Conservation (phyloP, 2,329 filamentous ascomycete species). For the Aureobasidium namibiae region DNA sequence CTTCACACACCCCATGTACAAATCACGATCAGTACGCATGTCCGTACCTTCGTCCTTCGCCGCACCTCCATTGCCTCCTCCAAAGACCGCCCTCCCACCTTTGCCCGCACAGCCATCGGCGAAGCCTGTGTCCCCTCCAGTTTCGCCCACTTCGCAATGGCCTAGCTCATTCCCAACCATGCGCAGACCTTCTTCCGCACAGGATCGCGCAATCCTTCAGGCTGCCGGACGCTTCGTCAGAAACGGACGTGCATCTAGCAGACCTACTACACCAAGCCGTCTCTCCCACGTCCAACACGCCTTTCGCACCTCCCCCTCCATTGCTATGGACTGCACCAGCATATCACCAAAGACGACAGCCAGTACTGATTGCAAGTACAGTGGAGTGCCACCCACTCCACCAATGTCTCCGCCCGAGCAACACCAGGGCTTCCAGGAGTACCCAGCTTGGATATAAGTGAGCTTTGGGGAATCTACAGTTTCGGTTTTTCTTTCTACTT, state of each 20-base stretch:
- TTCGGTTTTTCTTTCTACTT: not conserved
- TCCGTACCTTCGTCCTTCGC: constrained; percentile 9
- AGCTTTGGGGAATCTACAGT: not conserved
- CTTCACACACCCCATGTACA: not conserved
- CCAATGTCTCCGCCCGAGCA: constrained; percentile 12
- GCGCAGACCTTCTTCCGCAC: constrained; percentile 19
- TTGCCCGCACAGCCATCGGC: not conserved
- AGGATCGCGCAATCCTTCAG: constrained; percentile 20
- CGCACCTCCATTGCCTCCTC: constrained; percentile 13
- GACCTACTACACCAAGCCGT: constrained; percentile 11
- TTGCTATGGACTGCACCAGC: not conserved
- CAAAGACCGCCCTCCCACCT: constrained; percentile 6
- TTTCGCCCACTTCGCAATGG: constrained; percentile 22
- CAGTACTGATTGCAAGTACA: not conserved
- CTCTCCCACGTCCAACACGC: constrained; percentile 12
- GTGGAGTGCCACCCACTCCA: not conserved
- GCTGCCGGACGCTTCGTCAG: constrained; percentile 21
- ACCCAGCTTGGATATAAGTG: constrained; percentile 13
- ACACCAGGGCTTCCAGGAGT: constrained; percentile 3
- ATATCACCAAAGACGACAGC: constrained; percentile 14
- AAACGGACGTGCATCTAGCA: constrained; percentile 10
- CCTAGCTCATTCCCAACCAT: constrained; percentile 17
- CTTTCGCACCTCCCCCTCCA: not conserved
- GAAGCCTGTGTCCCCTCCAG: constrained; percentile 24
- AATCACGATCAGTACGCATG: not conserved